Evolutionary conservation across 306 rosid species (phyloP), one percentile per base, ranked within the genome.

Genomic region (Corylus avellana): DNA sequence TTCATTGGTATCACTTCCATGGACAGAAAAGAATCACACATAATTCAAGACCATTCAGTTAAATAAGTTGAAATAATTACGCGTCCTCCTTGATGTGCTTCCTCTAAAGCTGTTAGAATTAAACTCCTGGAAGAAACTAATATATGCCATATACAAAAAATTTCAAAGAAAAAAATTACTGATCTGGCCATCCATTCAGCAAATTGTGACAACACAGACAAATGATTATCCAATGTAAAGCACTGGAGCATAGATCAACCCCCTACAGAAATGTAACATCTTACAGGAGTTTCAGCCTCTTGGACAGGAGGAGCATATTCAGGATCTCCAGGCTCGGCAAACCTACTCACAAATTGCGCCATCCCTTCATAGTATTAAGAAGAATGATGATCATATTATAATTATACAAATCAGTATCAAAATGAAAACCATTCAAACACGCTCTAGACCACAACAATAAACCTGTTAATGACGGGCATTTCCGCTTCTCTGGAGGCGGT

Each of bases 401-500:
- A 8, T 18, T 7, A 27, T 39, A 73, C 12, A 85, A 73, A 80
- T 22, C 6, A 2, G 18, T 22, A 3, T 35, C 56, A 48, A 85
- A 62, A 12, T 0, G 17, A 69, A 79, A 35, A 68, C 7, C 70
- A 61, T 49, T 69, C 46, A 51, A 14, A 39, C 62, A 11, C 5
- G 32, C 49, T 47, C 74, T 4, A n/a, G 37, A 47, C 69, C 1
- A 14, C 46, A 42, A 8, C 25, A 71, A 22, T 12, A 68, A 71
- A 87, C 99, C 99, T 79, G 93, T 86, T 80, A 96, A 75, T 3
- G 98, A 96, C 0, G 97, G 98, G 83, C 99, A 91, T 82, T 93
- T 96, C 75, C 97, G 84, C 81, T 93, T 96, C 79, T 96, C 99
- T 0, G 98, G 99, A 61, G 99, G 99, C 14, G 99, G 98, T 74